Percentiles rank a stretch among this genome's conserved stretches.
phyloP scores from a whole-genome alignment of 441 rosid genomes.

The Gossypium davidsonii region DNA sequence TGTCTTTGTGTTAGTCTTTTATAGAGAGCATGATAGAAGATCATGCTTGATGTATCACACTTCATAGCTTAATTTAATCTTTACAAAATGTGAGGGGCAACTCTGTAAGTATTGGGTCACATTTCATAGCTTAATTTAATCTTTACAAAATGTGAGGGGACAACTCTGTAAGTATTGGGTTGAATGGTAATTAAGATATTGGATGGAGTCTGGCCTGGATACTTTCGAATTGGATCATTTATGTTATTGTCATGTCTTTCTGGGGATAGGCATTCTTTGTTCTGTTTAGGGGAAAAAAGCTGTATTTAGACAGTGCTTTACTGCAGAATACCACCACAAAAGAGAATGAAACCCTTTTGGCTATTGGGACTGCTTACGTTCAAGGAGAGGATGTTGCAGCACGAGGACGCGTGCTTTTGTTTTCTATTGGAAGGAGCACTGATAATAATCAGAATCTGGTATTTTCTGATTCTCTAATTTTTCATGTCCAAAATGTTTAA shows the following conservation, averaged over 20 bases:
- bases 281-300: background rate
- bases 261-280: background rate
- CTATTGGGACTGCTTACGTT: conserved; percentile 92
- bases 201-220: background rate
- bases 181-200: background rate
- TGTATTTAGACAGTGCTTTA: conserved; percentile 19
- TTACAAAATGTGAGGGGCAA: background rate
- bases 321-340: conserved; percentile 73
- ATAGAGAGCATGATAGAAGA: background rate
- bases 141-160: background rate
- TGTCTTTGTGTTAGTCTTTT: background rate
- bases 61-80: background rate
- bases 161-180: background rate
- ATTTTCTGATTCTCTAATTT: conserved; percentile 21
- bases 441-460: conserved; percentile 72
- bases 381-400: conserved; percentile 99
- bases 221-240: background rate
- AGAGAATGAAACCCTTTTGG: conserved; percentile 86
- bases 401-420: conserved; percentile 89
- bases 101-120: background rate
- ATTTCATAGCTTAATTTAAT: background rate
- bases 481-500: conserved; percentile 2
- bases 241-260: conserved; percentile 1
- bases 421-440: conserved; percentile 56
- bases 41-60: background rate